Percentiles rank a stretch among this genome's conserved stretches.
Conservation (phyloP, 2,329 filamentous ascomycete species). For the Diaporthe citriasiana region DNA sequence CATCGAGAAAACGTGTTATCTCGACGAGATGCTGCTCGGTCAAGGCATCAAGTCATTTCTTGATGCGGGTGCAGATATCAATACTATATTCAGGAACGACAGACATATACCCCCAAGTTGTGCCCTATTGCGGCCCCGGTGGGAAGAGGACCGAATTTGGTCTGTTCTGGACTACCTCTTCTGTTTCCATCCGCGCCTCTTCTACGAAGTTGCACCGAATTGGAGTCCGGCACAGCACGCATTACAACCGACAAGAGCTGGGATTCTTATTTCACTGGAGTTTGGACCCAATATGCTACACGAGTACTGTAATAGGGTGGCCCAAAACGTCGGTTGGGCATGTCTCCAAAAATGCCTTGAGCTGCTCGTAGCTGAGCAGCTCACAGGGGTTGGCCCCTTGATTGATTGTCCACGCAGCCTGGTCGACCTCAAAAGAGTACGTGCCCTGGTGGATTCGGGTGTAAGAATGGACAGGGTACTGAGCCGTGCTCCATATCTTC, state of each 20-base stretch:
- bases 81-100: background rate
- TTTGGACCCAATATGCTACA: accelerated
- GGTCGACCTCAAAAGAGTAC: background rate
- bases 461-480: background rate
- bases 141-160: background rate
- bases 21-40: background rate
- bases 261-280: background rate
- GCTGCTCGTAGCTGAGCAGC: background rate
- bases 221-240: background rate
- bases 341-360: background rate
- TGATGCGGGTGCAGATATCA: background rate
- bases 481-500: background rate
- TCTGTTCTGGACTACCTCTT: background rate
- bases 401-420: accelerated
- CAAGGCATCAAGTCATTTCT: background rate
- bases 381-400: background rate
- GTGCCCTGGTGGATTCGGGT: background rate
- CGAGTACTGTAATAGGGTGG: background rate
- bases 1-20: background rate
- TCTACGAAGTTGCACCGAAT: background rate
- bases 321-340: background rate
- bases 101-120: too few species aligned
- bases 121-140: background rate
- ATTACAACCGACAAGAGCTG: background rate
- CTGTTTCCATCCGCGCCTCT: background rate